phyloP scores from a whole-genome alignment of 352 stramenopile species.

The Globisporangium orthogonon region DNA sequence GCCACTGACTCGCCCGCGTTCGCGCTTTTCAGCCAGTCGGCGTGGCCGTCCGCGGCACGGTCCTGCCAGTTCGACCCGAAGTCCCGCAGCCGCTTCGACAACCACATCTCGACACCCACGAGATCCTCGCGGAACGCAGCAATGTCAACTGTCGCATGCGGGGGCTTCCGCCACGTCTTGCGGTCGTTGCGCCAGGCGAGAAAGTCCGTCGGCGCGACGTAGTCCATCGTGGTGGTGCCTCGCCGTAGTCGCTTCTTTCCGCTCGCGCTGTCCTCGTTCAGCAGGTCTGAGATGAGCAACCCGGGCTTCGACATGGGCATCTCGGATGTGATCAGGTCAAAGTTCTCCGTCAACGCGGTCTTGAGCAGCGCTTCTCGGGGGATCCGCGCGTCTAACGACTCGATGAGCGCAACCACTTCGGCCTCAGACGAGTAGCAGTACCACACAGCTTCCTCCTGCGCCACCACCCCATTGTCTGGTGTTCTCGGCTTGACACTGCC shows the following conservation, averaged over 20 bases:
- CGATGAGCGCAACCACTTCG: conserved; percentile 52
- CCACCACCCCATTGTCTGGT: not conserved
- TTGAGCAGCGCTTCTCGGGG: conserved; percentile 42
- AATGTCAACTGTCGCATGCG: conserved; percentile 27
- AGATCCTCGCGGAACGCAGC: conserved; percentile 55
- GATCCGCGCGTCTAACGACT: conserved; percentile 45
- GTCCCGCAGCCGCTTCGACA: conserved; percentile 55
- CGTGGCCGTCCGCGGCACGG: conserved; percentile 21
- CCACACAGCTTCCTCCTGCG: conserved; percentile 35
- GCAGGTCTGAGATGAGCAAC: conserved; percentile 64
- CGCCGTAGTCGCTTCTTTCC: conserved; percentile 39
- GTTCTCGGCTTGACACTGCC: not conserved
- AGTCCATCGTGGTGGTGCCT: conserved; percentile 28
- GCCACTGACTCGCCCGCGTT: conserved; percentile 24
- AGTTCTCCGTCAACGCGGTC: conserved; percentile 48
- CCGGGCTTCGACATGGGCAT: conserved; percentile 73
- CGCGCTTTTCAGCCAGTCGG: conserved; percentile 45
- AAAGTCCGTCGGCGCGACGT: conserved; percentile 24
- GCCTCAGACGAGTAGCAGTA: conserved; percentile 59
- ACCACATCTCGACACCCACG: conserved; percentile 48
- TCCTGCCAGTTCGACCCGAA: conserved; percentile 61
- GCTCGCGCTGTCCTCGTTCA: conserved; percentile 47
- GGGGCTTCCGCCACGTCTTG: conserved; percentile 45
- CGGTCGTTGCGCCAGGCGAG: conserved; percentile 53
- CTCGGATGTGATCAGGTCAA: conserved; percentile 45